These are phyloP conservation scores for Rhizophagus clarus DNA, from an alignment of 192 early-diverging fungal species.

Conservation along the genomic window DNA sequence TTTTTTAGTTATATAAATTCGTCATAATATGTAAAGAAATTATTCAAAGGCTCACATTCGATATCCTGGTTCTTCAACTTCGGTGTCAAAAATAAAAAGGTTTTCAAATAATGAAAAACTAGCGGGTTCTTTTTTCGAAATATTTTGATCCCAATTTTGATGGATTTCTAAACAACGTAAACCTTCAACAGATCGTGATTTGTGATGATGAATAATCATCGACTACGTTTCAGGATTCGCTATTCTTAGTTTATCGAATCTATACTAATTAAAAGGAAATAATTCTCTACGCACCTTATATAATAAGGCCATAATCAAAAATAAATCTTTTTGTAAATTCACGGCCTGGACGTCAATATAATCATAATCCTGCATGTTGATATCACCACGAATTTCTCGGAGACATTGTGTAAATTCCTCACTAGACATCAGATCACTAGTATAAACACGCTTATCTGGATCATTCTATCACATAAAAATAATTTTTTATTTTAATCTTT, in stretches of 20 bases:
- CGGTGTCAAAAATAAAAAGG: neutral
- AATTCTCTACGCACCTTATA: neutral
- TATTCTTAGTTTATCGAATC: neutral
- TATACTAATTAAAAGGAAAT: neutral
- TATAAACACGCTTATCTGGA: slow-evolving; percentile 15
- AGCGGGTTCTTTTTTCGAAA: neutral
- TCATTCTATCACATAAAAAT: neutral
- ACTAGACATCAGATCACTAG: slow-evolving; percentile 2
- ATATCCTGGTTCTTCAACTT: neutral
- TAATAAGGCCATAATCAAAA: neutral
- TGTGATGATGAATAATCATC: neutral
- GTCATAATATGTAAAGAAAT: neutral
- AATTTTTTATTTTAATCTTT: neutral
- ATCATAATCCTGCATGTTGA: neutral
- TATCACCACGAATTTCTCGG: slow-evolving; percentile 8
- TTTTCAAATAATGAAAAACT: neutral
- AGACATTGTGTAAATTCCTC: slow-evolving; percentile 14
- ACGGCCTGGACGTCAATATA: neutral
- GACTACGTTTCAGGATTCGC: neutral
- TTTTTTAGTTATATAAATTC: neutral
- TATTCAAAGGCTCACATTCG: neutral
- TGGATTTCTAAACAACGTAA: neutral
- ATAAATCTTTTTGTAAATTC: slow-evolving; percentile 14
- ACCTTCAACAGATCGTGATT: neutral
- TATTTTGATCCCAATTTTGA: neutral